Conservation (phyloP, 2,329 filamentous ascomycete genomes). For the Fusarium udum region DNA sequence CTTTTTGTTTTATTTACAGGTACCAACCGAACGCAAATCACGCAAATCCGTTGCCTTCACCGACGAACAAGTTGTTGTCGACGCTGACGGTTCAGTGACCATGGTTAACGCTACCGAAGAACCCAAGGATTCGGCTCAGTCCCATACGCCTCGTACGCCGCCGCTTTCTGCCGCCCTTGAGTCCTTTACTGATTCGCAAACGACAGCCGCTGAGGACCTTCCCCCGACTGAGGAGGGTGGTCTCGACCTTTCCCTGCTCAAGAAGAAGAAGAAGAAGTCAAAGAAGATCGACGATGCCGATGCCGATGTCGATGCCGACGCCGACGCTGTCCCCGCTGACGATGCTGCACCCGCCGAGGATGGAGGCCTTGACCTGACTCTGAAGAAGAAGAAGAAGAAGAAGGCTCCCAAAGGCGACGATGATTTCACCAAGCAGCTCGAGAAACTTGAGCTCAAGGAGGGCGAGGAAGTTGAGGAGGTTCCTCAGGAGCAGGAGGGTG, state of each 20-base stretch:
- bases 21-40: slow-evolving; percentile 68
- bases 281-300: slow-evolving; percentile 53
- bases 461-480: slow-evolving; percentile 65
- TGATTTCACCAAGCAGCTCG: slow-evolving; percentile 68
- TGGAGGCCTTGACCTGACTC: slow-evolving; percentile 62
- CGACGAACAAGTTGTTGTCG: slow-evolving; percentile 86
- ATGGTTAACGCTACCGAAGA: slow-evolving; percentile 78
- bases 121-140: slow-evolving; percentile 82
- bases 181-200: slow-evolving; percentile 61
- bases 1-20: slow-evolving; percentile 35
- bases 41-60: slow-evolving; percentile 96
- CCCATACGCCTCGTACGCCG: slow-evolving; percentile 76
- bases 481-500: slow-evolving; percentile 69
- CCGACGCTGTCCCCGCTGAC: slow-evolving; percentile 54
- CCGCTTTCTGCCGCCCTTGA: slow-evolving; percentile 64
- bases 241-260: slow-evolving; percentile 72
- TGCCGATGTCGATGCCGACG: slow-evolving; percentile 43
- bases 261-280: slow-evolving; percentile 78
- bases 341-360: slow-evolving; percentile 56
- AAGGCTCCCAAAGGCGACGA: slow-evolving; percentile 67
- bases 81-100: slow-evolving; percentile 86
- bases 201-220: slow-evolving; percentile 57
- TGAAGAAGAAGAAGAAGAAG: slow-evolving; percentile 86
- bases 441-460: slow-evolving; percentile 72
- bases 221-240: slow-evolving; percentile 61